Base-by-base conservation (phyloP, 2,329 filamentous ascomycete species). In the Pseudocercospora ulei region DNA sequence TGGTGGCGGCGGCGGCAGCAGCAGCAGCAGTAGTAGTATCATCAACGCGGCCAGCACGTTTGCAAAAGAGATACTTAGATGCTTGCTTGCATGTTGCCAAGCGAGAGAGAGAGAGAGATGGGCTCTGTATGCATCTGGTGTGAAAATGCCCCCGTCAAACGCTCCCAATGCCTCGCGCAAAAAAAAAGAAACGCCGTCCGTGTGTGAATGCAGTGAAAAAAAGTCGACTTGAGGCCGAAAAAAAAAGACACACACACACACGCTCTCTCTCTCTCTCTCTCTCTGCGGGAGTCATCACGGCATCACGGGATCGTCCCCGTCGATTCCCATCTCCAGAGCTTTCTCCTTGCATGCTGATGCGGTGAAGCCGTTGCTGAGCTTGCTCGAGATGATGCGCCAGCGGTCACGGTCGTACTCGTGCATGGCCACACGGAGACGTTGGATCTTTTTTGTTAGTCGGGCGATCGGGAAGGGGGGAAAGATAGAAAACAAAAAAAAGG, bases 351-450 rank as follows among this genome's bases (percentile, higher is more conserved):
- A 95, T 28, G 86, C 84, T 22, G 77, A 75, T 25, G 87, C 83
- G 23, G 85, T 90, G 58, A 93, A 92, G 30, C 87, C 86, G 35
- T 79, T 82, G 45, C 87, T 87, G 54, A 95, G 81, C 64, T 93
- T 94, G 56, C 82, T 82, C 43, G 87, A 81, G 47, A 94, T 78
- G 56, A 92, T 84, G 52, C 85, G 80, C 87, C 87, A 95, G 59
- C 85, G 85, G 62, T 94, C 86, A 65, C 81, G 82, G 58, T 90
- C 83, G 67, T 88, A 88, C 61, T 88, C 83, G 58, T 82, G 76
- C 50, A 88, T 73, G 3, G 82, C 81, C 39, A 72, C 76, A 46
- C 76, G 78, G 53, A 90, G 75, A 61, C 83, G 84, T 61, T 80
- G 72, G 51, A 87, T 77, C 83, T n/a, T n/a, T n/a, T n/a, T n/a